Evolutionary conservation across 768 basidiomycete genomes (phyloP), one percentile per base, ranked within the genome.

Genomic region (Boletus insuetus): DNA sequence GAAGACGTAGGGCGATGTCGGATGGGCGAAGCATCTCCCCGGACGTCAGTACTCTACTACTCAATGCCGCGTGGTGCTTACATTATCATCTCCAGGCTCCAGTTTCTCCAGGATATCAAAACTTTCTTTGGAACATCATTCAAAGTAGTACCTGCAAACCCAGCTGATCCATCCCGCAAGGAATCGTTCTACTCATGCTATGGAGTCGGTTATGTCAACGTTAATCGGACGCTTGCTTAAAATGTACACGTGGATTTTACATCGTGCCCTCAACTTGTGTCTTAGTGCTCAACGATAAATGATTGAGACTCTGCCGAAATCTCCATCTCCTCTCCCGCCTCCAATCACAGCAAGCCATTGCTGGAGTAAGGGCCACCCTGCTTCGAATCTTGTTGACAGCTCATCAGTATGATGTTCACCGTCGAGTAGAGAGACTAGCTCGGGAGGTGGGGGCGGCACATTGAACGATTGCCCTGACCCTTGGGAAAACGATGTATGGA

Each of bases 361-460:
- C 68, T 91, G 85, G 50, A 98, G 74, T 46, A 86, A 73, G 12
- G 84, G 84, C 94, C 93, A 95, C 0, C 89, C 86, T 32, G 86
- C 84, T 59, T 91, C 85, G 63, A 95, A 96, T 57, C 69, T 80
- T 24, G 89, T 84, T 44, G 89, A 87, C 42, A 98, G 73, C 73
- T 98, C 95, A 66, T 98, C 96, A 2, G 91, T 87, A 69, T 94
- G 89, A 69, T 94, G 94, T 53, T 86, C 89, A 10, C 96, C 97
- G 64, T 98, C 87, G 13, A 98, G 76, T 55, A 91, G 69, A 3
- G 75, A 58, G 26, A 79, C 62, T 24, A 94, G 62, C 13, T 83
- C 82, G 6, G 75, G 73, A 9, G 90, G 90, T 61, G 66, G 69
- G 3, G 64, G 42, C 11, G 67, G 55, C 24, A 55, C 44, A 42